Conservation (phyloP, 495 filamentous ascomycete genomes). For the Tuber magnatum region DNA sequence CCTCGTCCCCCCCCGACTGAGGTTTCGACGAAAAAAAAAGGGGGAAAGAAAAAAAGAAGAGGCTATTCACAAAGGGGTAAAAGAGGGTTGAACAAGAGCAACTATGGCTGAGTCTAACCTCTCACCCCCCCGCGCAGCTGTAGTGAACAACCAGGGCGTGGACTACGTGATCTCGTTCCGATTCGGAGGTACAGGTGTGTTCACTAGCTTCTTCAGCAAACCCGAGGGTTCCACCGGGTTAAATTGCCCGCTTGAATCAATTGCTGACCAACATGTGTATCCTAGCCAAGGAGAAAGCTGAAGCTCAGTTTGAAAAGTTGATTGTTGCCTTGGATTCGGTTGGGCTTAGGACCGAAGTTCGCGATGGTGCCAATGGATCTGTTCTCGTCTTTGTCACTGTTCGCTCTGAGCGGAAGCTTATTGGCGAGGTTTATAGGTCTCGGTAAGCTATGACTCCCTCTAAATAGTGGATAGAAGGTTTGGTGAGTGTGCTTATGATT, state of each 20-base stretch:
- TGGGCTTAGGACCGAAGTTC: constrained; percentile 77
- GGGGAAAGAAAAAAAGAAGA: no score
- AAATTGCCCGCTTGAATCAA: not conserved
- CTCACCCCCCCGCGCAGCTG: constrained; percentile 17
- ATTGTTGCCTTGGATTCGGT: constrained; percentile 61
- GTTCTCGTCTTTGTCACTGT: constrained; percentile 78
- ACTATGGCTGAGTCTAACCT: constrained; percentile 11
- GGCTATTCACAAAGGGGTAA: not conserved
- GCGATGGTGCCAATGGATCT: constrained; percentile 67
- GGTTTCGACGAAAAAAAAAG: not conserved
- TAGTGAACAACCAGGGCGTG: constrained; percentile 57
- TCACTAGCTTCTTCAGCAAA: not conserved
- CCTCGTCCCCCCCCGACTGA: not conserved
- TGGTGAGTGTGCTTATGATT: constrained; percentile 4
- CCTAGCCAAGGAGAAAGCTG: constrained; percentile 60
- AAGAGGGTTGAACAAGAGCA: constrained; percentile 9
- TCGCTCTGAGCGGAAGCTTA: constrained; percentile 57
- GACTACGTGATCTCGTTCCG: constrained; percentile 89
- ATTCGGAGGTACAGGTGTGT: constrained; percentile 58
- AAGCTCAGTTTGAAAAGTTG: constrained; percentile 65
- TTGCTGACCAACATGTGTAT: not conserved
- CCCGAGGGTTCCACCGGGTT: not conserved
- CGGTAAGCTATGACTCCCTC: constrained; percentile 45
- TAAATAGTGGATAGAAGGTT: constrained; percentile 1
- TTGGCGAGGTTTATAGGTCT: constrained; percentile 60